Evolutionary conservation across 2,329 filamentous ascomycete species (phyloP).

Genomic region (Chaetomiaceae sp.): DNA sequence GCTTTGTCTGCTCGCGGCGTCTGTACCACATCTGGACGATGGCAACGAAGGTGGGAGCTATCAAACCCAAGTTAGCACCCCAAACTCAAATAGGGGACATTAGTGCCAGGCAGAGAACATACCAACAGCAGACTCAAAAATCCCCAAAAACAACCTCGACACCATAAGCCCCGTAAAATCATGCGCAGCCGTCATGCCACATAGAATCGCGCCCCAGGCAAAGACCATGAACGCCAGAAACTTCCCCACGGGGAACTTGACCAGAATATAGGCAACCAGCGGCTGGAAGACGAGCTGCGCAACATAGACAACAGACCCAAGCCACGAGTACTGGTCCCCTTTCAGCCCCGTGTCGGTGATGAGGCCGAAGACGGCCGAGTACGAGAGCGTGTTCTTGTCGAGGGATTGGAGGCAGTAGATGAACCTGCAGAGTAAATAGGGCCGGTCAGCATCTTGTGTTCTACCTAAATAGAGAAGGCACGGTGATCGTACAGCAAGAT

Average conservation of each 20-base stretch:
- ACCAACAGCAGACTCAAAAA: not conserved
- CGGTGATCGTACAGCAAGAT: constrained; percentile 2
- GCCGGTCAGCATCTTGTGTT: not conserved
- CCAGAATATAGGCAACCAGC: not conserved
- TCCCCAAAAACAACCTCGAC: not conserved
- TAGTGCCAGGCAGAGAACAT: not conserved
- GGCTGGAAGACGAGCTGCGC: constrained; percentile 2
- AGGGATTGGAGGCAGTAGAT: constrained; percentile 4
- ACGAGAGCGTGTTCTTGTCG: constrained; percentile 5
- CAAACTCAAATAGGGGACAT: too few species aligned
- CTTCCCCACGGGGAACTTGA: constrained; percentile 1
- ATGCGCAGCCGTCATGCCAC: not conserved
- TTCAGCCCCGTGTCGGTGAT: not conserved
- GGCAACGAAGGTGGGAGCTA: not conserved
- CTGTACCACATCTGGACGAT: constrained; percentile 5
- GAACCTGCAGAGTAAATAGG: not conserved
- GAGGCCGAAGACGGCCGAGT: not conserved
- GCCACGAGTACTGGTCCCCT: constrained; percentile 1
- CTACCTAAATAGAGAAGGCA: not conserved
- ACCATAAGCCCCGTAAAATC: not conserved
- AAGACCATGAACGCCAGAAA: constrained; percentile 4
- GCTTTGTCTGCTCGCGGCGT: constrained; percentile 2
- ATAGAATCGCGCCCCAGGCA: not conserved
- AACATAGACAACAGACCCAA: not conserved
- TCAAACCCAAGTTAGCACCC: too few species aligned